Conservation (phyloP, 768 basidiomycete species). For the Amanita jacksonii region DNA sequence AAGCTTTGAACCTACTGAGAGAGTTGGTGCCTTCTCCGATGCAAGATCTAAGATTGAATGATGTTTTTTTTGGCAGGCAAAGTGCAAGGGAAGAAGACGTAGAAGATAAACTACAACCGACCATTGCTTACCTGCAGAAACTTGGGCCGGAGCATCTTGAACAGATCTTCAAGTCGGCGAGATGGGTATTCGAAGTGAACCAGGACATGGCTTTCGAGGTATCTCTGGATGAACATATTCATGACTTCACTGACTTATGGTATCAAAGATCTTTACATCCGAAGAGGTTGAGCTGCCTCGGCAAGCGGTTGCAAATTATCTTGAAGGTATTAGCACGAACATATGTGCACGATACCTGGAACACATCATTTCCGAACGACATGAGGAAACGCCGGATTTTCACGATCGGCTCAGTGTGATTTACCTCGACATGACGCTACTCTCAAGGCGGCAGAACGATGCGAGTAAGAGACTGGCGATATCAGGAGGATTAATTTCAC, state of each 20-base stretch:
- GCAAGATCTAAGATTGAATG: not conserved
- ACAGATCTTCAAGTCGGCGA: conserved; percentile 72
- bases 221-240: conserved; percentile 1
- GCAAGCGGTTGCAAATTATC: conserved; percentile 62
- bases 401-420: conserved; percentile 88
- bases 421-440: conserved; percentile 63
- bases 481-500: no score
- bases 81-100: conserved; percentile 69
- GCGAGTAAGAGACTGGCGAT: no score
- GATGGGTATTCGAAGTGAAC: conserved; percentile 80
- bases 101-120: conserved; percentile 73
- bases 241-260: not conserved
- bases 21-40: conserved; percentile 43
- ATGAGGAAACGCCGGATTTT: conserved; percentile 56
- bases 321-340: conserved; percentile 61
- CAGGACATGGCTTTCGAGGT: conserved; percentile 72
- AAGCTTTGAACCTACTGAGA: conserved; percentile 76
- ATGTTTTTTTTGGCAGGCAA: conserved; percentile 37
- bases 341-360: conserved; percentile 78
- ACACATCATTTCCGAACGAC: conserved; percentile 66
- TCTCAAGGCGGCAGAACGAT: conserved; percentile 49
- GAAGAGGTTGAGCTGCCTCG: conserved; percentile 90
- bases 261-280: conserved; percentile 79
- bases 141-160: conserved; percentile 75
- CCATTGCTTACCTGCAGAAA: conserved; percentile 85